Evolutionary conservation across 2,329 filamentous ascomycete genomes (phyloP).

Genomic region (Aspergillus nomiae): DNA sequence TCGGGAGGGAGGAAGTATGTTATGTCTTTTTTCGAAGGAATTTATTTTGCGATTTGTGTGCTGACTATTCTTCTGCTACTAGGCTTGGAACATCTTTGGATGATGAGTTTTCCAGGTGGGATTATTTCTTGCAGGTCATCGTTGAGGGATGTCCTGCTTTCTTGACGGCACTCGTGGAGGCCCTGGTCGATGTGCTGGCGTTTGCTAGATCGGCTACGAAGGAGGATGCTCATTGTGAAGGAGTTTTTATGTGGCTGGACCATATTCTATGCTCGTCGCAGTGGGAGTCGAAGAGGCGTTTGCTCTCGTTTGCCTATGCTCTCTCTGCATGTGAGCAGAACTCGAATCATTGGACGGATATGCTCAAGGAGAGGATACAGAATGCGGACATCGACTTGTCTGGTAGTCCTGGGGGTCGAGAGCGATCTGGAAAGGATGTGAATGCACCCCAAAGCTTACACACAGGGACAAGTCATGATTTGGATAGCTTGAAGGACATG

Average conservation of each 20-base stretch:
- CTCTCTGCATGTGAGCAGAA: conserved; percentile 34
- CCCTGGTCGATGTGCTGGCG: conserved; percentile 41
- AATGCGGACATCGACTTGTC: conserved; percentile 8
- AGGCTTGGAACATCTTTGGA: conserved; percentile 33
- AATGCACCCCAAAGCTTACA: neutral
- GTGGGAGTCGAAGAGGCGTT: conserved; percentile 36
- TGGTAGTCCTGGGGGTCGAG: neutral
- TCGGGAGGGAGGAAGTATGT: conserved; percentile 28
- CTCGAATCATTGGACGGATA: conserved; percentile 35
- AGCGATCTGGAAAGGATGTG: neutral
- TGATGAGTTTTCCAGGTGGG: conserved; percentile 36
- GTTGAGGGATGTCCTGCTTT: conserved; percentile 37
- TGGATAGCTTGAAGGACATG: conserved; percentile 25
- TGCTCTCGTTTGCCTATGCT: conserved; percentile 36
- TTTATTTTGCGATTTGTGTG: neutral
- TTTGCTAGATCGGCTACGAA: conserved; percentile 22
- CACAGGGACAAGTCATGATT: conserved; percentile 14
- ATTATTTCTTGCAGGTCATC: conserved; percentile 40
- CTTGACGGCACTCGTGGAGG: conserved; percentile 39
- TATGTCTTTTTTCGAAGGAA: conserved; percentile 13
- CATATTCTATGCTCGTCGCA: conserved; percentile 47
- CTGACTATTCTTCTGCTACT: neutral
- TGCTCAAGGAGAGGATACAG: conserved; percentile 23
- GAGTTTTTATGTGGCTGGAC: conserved; percentile 51
- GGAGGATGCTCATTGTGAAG: conserved; percentile 42